A percentile compares a stretch with the other conserved stretches of the same genome.
Conservation (phyloP, 2,329 filamentous ascomycete species). For the Fonsecaea nubica region DNA sequence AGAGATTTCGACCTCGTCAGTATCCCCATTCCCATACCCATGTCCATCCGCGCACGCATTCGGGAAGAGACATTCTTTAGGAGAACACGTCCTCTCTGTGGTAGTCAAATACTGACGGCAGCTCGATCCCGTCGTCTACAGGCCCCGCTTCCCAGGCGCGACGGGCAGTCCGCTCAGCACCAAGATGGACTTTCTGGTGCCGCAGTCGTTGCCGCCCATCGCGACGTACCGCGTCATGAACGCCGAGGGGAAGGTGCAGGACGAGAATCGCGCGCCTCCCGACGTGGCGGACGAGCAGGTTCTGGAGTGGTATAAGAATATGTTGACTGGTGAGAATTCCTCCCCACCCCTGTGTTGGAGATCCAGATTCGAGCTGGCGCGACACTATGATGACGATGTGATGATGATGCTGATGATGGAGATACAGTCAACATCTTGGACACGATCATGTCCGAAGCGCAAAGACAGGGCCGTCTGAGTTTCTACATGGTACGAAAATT, state of each 20-base stretch:
- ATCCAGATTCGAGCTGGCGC: no score
- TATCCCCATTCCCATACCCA: not conserved
- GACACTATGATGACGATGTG: not conserved
- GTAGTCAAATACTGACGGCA: no score
- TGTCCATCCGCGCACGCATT: no score
- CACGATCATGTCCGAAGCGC: conserved; percentile 95
- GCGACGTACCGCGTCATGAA: conserved; percentile 90
- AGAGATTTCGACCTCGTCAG: conserved; percentile 26
- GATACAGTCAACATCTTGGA: conserved; percentile 80
- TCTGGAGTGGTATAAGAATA: conserved; percentile 66
- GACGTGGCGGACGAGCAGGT: conserved; percentile 59
- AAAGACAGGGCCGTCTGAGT: conserved; percentile 87
- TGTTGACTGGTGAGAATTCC: conserved; percentile 51
- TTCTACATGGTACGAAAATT: conserved; percentile 80
- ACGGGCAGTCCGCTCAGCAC: conserved; percentile 90
- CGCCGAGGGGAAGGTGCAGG: conserved; percentile 81
- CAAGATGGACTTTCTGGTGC: conserved; percentile 75
- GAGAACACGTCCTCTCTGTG: no score
- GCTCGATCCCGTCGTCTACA: not conserved
- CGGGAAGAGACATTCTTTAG: no score
- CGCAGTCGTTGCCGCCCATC: conserved; percentile 74
- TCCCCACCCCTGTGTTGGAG: no score
- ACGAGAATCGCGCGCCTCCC: conserved; percentile 57
- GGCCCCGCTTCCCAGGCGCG: conserved; percentile 76
- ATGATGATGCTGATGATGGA: conserved; percentile 42